A percentile compares a stretch with the other conserved stretches of the same genome.
Evolutionary conservation across 2,329 filamentous ascomycete genomes (phyloP).

Genomic region (Xenosphaeropsis pyriputrescens): DNA sequence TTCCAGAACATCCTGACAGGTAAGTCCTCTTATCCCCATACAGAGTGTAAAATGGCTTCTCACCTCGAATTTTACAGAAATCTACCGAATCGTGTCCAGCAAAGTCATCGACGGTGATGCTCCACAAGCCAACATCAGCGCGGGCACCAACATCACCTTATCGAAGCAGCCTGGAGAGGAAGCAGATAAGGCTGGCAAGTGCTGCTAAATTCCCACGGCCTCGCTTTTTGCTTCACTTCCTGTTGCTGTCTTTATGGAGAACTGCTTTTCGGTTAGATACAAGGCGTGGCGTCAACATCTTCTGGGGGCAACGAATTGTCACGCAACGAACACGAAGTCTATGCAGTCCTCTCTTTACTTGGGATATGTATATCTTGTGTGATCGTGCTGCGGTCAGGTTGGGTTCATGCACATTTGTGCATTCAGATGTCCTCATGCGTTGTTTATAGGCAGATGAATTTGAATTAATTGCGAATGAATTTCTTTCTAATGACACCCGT

Average conservation of each 20-base stretch:
- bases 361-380: too few relatives aligned
- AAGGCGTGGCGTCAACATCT: constrained; percentile 10
- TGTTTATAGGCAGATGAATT: too few relatives aligned
- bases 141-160: constrained; percentile 73
- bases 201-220: constrained; percentile 42
- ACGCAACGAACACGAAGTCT: constrained; percentile 6
- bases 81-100: constrained; percentile 97
- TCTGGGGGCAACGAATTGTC: constrained; percentile 11
- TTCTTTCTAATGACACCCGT: too few relatives aligned
- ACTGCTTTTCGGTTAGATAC: constrained; percentile 1
- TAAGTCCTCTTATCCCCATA: constrained; percentile 23
- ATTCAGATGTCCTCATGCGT: too few relatives aligned
- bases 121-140: constrained; percentile 63
- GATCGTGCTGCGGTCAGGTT: too few relatives aligned
- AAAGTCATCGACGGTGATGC: constrained; percentile 89
- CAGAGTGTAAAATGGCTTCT: constrained; percentile 1
- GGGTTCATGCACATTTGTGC: too few relatives aligned
- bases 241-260: too few relatives aligned
- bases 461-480: too few relatives aligned
- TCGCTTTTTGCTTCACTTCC: too few relatives aligned
- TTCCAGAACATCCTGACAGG: constrained; percentile 99
- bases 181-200: constrained; percentile 65
- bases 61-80: constrained; percentile 46
- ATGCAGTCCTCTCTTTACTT: constrained; percentile 1
- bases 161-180: constrained; percentile 69